Evolutionary conservation across 164 flowering plant genomes (phyloP).

Genomic region (Aristolochia californica): DNA sequence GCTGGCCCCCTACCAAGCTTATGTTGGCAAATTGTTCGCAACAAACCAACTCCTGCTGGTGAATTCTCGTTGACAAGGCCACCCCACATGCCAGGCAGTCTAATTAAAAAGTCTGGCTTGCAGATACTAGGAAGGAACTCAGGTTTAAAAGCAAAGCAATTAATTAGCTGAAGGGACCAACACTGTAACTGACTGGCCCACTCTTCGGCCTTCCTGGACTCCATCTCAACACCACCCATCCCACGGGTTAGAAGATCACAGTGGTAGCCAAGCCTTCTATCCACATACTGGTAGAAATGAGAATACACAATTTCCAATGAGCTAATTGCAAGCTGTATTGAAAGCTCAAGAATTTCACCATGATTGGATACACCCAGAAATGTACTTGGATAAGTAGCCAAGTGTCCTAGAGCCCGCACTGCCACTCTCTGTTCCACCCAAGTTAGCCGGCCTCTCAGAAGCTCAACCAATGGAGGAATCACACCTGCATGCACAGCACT

Average conservation of each 20-base stretch:
- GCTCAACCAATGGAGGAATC: constrained; percentile 83
- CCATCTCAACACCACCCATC: constrained; percentile 99
- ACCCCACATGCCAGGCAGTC: constrained; percentile 98
- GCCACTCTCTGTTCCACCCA: constrained; percentile 99
- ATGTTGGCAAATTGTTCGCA: constrained; percentile 89
- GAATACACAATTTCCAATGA: constrained; percentile 90
- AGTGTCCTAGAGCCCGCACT: constrained; percentile 91
- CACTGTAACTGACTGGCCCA: constrained; percentile 99
- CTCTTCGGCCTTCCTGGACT: constrained; percentile 97
- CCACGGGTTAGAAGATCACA: constrained; percentile 99
- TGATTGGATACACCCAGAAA: constrained; percentile 76
- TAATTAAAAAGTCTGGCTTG: constrained; percentile 75
- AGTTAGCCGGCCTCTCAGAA: constrained; percentile 83
- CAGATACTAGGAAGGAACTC: constrained; percentile 88
- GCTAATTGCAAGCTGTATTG: constrained; percentile 89
- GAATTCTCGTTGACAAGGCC: constrained; percentile 98
- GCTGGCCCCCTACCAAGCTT: constrained; percentile 87
- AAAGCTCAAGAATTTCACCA: constrained; percentile 87
- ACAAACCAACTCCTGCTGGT: constrained; percentile 94
- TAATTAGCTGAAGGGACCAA: constrained; percentile 98
- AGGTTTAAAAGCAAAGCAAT: constrained; percentile 92
- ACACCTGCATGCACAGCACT: constrained; percentile 87
- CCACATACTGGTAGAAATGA: constrained; percentile 80
- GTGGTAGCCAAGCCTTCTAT: constrained; percentile 79
- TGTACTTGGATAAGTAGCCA: constrained; percentile 85